These are phyloP conservation scores for Populus hybrid DNA, from an alignment of 441 rosid species.

Conservation along the genomic window DNA sequence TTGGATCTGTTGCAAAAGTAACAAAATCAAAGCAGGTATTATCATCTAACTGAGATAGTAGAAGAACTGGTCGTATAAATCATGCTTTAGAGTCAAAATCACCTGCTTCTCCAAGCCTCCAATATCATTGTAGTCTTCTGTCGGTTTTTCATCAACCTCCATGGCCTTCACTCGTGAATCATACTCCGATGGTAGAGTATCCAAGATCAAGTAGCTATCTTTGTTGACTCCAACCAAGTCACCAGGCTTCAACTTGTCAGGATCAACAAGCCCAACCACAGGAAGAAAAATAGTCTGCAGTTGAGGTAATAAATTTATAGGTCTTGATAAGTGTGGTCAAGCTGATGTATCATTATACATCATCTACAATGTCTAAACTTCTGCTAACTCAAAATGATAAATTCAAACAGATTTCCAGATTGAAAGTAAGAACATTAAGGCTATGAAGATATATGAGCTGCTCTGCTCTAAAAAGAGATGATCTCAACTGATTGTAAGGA, in stretches of 20 bases:
- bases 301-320: neutral
- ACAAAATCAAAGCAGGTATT: too few species aligned
- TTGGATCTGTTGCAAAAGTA: too few species aligned
- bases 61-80: neutral
- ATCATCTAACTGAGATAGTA: neutral
- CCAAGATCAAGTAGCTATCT: constrained; percentile 89
- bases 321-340: neutral
- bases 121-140: constrained; percentile 92
- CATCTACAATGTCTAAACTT: neutral
- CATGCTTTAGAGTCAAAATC: neutral
- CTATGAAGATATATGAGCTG: too few species aligned
- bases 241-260: constrained; percentile 91
- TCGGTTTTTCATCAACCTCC: constrained; percentile 99
- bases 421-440: too few species aligned
- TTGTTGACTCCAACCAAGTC: constrained; percentile 97
- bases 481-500: too few species aligned
- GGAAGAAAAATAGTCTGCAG: constrained; percentile 91
- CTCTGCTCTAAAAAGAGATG: too few species aligned
- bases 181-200: constrained; percentile 94
- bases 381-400: neutral
- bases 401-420: neutral
- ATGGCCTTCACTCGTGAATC: constrained; percentile 96
- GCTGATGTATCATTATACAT: neutral
- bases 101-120: constrained; percentile 75
- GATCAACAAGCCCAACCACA: constrained; percentile 94